Percentiles rank a stretch among this genome's conserved stretches.
phyloP scores from a whole-genome alignment of 495 filamentous ascomycete genomes.

The Penicillium turbatum region DNA sequence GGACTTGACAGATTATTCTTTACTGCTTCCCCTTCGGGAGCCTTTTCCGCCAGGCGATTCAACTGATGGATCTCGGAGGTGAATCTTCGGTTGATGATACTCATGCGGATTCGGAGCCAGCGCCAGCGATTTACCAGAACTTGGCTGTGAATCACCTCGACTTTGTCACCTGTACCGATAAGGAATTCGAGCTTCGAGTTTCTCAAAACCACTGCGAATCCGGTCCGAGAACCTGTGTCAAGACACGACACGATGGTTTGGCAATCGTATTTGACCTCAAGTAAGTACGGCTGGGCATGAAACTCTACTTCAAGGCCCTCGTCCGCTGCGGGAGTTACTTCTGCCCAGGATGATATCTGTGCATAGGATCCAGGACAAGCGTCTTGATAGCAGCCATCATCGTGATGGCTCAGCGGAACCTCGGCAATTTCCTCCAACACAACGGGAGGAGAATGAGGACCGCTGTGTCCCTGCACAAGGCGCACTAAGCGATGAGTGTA shows the following conservation, averaged over 20 bases:
- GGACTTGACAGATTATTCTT: background rate
- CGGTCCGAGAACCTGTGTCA: background rate
- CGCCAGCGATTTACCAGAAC: background rate
- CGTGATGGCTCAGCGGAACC: background rate
- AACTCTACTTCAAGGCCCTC: background rate
- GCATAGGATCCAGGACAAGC: background rate
- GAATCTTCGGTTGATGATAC: background rate
- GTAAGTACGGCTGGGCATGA: background rate
- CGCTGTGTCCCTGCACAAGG: background rate
- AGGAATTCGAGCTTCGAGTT: background rate
- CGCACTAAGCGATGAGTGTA: background rate
- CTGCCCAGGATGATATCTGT: background rate
- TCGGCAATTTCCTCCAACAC: background rate
- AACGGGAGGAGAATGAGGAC: background rate
- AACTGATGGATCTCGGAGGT: background rate
- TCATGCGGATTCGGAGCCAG: background rate
- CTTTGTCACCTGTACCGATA: background rate
- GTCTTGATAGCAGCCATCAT: background rate
- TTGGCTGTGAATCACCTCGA: background rate
- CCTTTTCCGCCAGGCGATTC: background rate
- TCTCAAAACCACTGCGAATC: background rate
- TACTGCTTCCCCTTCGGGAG: background rate
- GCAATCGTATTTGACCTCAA: background rate
- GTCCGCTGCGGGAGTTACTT: background rate
- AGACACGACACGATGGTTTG: constrained; percentile 1